Base-by-base conservation (phyloP, 306 rosid genomes). In the Casuarina equisetifolia region DNA sequence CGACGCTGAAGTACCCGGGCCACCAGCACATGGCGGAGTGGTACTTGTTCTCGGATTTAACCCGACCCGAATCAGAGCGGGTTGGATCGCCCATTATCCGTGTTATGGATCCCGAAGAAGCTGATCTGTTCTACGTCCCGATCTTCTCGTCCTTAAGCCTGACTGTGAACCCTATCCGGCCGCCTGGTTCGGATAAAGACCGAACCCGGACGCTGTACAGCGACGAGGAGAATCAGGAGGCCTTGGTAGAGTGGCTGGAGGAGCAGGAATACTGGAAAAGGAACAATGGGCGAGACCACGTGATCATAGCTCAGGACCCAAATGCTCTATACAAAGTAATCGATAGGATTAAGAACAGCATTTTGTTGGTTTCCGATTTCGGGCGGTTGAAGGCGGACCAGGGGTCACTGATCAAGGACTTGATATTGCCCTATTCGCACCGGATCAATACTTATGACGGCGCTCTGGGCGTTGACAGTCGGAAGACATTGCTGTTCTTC, bases 1-100 rank as follows among this genome's bases (percentile, higher is more conserved):
- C 85, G 2, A 49, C 68, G 38, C 87, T 91, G 63, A 87, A 82
- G 76, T 95, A 92, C 83, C 99, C 99, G 0, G 99, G 99, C 9
- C 99, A 95, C 77, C 97, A 92, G 83, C 96, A 92, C 83, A 95
- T 95, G 99, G 85, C 93, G 9, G 99, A 95, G 78, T 95, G 99
- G 99, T 90, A 90, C 77, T 82, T 95, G 10, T 95, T 82, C 82
- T 15, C 76, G 40, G 96, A 95, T 82, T 88, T 95, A 3, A 35
- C 73, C 19, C 85, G 90, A 58, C 83, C 91, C 66, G 89, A 86
- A 0, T 79, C 84, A 0, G 87, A 82, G 8, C 96, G 97, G 0
- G 32, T 70, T 1, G 91, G 86, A 11, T 92, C 96, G 9, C 86
- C 96, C 0, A 82, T 87, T 0, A 83, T 64, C 51, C 82, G 89